Base-by-base conservation (phyloP, 2,329 filamentous ascomycete genomes). In the Ascochyta lentis region DNA sequence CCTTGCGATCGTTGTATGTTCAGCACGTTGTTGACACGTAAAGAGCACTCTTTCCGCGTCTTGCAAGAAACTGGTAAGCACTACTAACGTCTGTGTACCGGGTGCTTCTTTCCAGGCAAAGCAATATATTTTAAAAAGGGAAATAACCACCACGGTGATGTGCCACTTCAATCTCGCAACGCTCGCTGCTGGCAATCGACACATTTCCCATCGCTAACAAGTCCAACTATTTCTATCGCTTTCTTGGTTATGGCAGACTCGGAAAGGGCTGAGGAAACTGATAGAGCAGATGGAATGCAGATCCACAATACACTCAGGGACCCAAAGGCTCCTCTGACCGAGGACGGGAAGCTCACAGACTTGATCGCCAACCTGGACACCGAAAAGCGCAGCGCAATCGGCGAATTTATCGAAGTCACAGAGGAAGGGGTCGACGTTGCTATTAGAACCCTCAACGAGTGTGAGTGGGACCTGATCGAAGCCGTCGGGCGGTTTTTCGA, bases 391-490 rank as follows among this genome's bases (percentile, higher is more conserved):
- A 19, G 29, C 6, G 16, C 47, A n/a, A 23, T 56, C 8, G 15
- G 3, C 7, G 23, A 51, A 2, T 50, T 47, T 26, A 22, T 51
- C 24, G 16, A 42, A 31, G 38, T 43, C 10, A 56, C 53, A 13
- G 48, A 51, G n/a, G 23, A 47, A 15, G 24, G 37, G 10, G n/a
- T 44, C 22, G 35, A 19, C 8, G 38, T 43, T 7, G 53, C 53
- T 19, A 43, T 56, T 16, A 22, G 29, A 29, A 27, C 38, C 6
- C 33, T 56, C 4, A 24, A 34, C n/a, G 33, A 38, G 12, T 43
- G 24, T 22, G 10, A 51, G 4, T 56, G 47, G 53, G 53, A 56
- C 15, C 19, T 56, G 3, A 16, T 56, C 8, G 42, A 56, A 38
- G 53, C 53, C n/a, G 26, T 51, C n/a, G 35, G 35, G 8, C 19